phyloP scores from a whole-genome alignment of 192 early-diverging fungal species.

The Spizellomyces sp. region DNA sequence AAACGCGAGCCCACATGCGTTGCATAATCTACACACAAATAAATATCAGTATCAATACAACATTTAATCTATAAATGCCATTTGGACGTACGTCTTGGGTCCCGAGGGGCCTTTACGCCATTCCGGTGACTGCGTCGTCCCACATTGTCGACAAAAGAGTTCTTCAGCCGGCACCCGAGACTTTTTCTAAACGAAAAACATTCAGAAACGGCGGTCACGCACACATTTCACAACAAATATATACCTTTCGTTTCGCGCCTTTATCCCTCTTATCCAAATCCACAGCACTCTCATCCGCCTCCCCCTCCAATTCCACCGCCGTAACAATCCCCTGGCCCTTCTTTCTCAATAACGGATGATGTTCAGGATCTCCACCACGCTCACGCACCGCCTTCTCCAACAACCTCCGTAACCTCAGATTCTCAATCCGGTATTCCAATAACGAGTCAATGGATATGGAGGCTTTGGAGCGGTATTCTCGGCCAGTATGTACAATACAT shows the following conservation, averaged over 20 bases:
- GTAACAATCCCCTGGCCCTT: neutral
- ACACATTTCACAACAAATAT: too few relatives aligned
- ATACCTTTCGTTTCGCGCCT: neutral
- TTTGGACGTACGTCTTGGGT: slow-evolving; percentile 49
- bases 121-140: slow-evolving; percentile 48
- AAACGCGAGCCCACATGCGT: slow-evolving; percentile 53
- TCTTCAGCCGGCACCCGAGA: slow-evolving; percentile 25
- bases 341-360: slow-evolving; percentile 31
- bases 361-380: slow-evolving; percentile 26
- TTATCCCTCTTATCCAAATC: slow-evolving; percentile 1
- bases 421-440: slow-evolving; percentile 43
- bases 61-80: too few relatives aligned
- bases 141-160: slow-evolving; percentile 53
- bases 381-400: slow-evolving; percentile 29
- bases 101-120: slow-evolving; percentile 53
- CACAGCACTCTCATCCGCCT: neutral
- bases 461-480: slow-evolving; percentile 40
- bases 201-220: too few relatives aligned
- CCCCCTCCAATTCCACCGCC: slow-evolving; percentile 11
- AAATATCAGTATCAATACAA: neutral
- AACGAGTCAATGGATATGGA: slow-evolving; percentile 38
- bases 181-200: neutral
- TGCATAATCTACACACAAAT: slow-evolving; percentile 41
- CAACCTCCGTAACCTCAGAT: slow-evolving; percentile 33
- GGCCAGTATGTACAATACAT: slow-evolving; percentile 24